Percentiles rank a stretch among this genome's conserved stretches.
These are phyloP conservation scores for Diplodia intermedia DNA, from an alignment of 2,329 filamentous ascomycete genomes.

Conservation along the genomic window DNA sequence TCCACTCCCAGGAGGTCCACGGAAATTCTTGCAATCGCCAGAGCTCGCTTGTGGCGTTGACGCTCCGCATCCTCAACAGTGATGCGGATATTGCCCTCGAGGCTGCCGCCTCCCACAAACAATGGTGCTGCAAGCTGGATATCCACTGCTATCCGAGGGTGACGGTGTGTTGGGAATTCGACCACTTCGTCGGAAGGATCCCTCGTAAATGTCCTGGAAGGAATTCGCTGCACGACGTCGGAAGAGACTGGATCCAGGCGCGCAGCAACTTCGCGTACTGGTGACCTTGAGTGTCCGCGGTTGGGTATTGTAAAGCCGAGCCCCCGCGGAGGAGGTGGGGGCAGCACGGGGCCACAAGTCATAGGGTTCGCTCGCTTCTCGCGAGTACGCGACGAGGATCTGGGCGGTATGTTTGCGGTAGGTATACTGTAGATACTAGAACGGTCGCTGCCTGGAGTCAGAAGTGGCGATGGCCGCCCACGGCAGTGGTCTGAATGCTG, in stretches of 20 bases:
- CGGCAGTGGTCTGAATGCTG: constrained; percentile 35
- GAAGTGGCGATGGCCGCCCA: constrained; percentile 32
- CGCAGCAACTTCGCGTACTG: constrained; percentile 54
- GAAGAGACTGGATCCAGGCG: constrained; percentile 53
- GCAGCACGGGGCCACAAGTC: constrained; percentile 35
- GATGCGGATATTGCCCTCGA: constrained; percentile 59
- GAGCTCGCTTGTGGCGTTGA: constrained; percentile 51
- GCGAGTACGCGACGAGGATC: constrained; percentile 53
- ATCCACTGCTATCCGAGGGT: constrained; percentile 58
- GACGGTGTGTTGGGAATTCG: constrained; percentile 56
- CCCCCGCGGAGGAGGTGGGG: constrained; percentile 40
- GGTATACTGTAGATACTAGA: constrained; percentile 56
- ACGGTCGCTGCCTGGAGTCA: constrained; percentile 46
- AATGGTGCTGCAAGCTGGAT: constrained; percentile 59
- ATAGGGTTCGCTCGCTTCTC: constrained; percentile 37
- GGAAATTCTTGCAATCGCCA: constrained; percentile 58
- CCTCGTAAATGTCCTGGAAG: constrained; percentile 59
- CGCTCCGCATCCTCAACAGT: constrained; percentile 57
- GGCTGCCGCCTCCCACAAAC: constrained; percentile 62
- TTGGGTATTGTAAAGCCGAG: constrained; percentile 51
- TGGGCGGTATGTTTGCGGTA: constrained; percentile 52
- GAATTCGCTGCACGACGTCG: constrained; percentile 51
- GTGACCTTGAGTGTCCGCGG: constrained; percentile 56
- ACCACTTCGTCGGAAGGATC: constrained; percentile 57
- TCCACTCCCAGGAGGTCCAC: constrained; percentile 61